Percentiles rank a stretch among this genome's conserved stretches.
Evolutionary conservation across 495 filamentous ascomycete species (phyloP).

Genomic region (Penicillium psychrofluorescens): DNA sequence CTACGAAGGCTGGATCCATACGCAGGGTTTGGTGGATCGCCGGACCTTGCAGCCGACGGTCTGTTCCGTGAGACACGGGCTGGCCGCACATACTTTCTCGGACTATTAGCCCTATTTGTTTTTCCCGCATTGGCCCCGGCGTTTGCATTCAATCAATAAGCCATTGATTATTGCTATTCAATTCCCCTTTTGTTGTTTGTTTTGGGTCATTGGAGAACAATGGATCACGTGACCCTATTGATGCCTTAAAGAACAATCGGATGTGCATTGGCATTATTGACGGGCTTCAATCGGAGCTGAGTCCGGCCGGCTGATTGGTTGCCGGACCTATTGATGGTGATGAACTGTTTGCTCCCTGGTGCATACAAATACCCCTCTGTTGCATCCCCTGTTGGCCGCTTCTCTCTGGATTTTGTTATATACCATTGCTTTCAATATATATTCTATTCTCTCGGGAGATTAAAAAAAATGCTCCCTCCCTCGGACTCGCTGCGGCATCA

Average conservation of each 20-base stretch:
- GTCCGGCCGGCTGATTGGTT: background rate
- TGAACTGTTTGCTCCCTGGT: too few species aligned
- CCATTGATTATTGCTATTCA: background rate
- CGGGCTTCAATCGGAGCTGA: background rate
- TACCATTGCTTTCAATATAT: background rate
- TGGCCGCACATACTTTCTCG: too few species aligned
- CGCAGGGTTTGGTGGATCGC: constrained; percentile 14
- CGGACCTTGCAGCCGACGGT: constrained; percentile 6
- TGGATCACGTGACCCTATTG: constrained; percentile 2
- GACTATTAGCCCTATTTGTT: too few species aligned
- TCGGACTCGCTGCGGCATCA: constrained; percentile 17
- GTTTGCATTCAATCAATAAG: background rate
- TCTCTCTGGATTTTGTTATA: background rate
- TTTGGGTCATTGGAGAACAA: background rate
- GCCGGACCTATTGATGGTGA: background rate
- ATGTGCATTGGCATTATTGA: background rate
- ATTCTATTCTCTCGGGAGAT: too few species aligned
- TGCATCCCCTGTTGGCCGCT: background rate
- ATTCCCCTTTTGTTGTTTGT: too few species aligned
- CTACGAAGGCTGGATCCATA: constrained; percentile 15
- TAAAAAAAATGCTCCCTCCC: constrained; percentile 15
- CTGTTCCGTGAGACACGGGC: constrained; percentile 4
- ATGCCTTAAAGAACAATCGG: constrained; percentile 2
- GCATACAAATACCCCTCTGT: background rate
- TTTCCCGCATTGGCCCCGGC: too few species aligned